phyloP scores from a whole-genome alignment of 78 protist species.

The Dictyostelium intermedium region DNA sequence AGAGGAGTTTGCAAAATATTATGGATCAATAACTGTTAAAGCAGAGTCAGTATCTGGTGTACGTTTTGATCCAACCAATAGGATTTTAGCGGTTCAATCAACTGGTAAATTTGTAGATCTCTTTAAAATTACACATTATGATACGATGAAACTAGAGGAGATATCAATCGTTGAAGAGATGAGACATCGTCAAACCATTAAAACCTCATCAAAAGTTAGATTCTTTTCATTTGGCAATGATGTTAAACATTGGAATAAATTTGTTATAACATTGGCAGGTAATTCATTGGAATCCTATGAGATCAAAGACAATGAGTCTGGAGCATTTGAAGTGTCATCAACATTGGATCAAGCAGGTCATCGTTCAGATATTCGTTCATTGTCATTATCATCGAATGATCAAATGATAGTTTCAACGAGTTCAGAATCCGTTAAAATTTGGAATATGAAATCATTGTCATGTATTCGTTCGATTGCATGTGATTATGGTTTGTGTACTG shows the following conservation, averaged over 20 bases:
- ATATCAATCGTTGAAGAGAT: slow-evolving; percentile 21
- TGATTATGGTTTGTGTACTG: slow-evolving; percentile 87
- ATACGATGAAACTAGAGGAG: not conserved
- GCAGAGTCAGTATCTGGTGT: slow-evolving; percentile 27
- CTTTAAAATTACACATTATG: slow-evolving; percentile 12
- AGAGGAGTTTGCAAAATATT: slow-evolving; percentile 44
- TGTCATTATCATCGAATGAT: slow-evolving; percentile 79
- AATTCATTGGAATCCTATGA: slow-evolving; percentile 77
- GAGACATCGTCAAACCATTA: slow-evolving; percentile 51
- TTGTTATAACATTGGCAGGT: slow-evolving; percentile 49
- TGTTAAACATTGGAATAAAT: not conserved
- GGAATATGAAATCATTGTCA: slow-evolving; percentile 77
- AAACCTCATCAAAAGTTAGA: slow-evolving; percentile 61
- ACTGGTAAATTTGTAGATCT: slow-evolving; percentile 46
- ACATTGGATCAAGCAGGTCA: slow-evolving; percentile 86
- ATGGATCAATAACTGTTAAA: slow-evolving; percentile 56
- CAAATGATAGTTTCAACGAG: slow-evolving; percentile 38
- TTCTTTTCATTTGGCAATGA: slow-evolving; percentile 39
- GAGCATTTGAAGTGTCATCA: not conserved
- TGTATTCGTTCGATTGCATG: slow-evolving; percentile 84
- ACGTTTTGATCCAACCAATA: slow-evolving; percentile 59
- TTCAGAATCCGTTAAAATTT: slow-evolving; percentile 80
- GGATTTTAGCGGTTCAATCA: slow-evolving; percentile 17
- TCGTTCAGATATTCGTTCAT: slow-evolving; percentile 85
- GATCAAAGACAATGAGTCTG: not conserved